Evolutionary conservation across 345 rosid species (phyloP), one percentile per base, ranked within the genome.

Genomic region (Alliaria petiolata): DNA sequence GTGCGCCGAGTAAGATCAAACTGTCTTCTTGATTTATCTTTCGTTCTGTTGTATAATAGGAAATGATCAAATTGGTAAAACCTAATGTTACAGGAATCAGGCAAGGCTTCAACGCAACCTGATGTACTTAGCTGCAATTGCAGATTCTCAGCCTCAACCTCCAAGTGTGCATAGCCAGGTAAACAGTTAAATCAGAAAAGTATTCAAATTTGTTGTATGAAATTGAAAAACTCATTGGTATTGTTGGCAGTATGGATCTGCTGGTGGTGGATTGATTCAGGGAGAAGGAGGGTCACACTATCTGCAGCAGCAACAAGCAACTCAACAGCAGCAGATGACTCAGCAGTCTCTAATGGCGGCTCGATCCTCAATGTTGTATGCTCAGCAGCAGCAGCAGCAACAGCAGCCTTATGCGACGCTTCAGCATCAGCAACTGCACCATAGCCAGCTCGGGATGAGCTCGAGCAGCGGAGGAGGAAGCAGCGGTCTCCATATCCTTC

Each of bases 101-200:
- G 97, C 97, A 53, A 88, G 89, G 88, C 89, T 95, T 42, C 99
- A 95, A 83, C 80, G 92, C 20, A 95, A 95, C 79, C 92, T 95
- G 42, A 95, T 92, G 99, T 95, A 92, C 85, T 80, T 95, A 62
- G 99, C 98, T 74, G 99, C 99, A 17, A 92, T 95, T 14, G 99
- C 99, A 14, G 99, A 95, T 83, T 87, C 97, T 82, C 99, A 95
- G 76, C 99, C 99, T 61, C 99, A 87, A 58, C 89, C 92, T 10
- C 91, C 98, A 10, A 45, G 76, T 4, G 46, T 88, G 85, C 99
- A 95, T 80, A 14, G 90, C 72, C 99, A 92, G 96, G 99, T 92
- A 66, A 35, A 19, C 2, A 16, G 30, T 33, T 39, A 5, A 26
- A 61, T 31, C 13, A 49, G 11, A 26, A 9, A 45, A 43, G n/a